Conservation (phyloP, 768 basidiomycete species). For the Collybiopsis confluens region DNA sequence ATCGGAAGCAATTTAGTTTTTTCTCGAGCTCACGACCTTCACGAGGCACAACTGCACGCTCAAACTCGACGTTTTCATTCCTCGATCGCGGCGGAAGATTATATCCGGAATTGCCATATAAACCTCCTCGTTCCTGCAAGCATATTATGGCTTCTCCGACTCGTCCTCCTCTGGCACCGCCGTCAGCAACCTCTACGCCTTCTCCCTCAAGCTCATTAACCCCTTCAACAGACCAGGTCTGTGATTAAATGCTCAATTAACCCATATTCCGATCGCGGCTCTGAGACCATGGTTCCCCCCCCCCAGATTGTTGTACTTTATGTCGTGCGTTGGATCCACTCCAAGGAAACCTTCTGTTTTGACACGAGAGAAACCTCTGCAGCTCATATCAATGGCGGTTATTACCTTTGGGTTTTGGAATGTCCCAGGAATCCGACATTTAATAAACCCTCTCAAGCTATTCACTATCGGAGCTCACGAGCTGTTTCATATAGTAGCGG, state of each 20-base stretch:
- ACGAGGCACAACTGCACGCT: no score
- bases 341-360: neutral
- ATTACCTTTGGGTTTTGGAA: slow-evolving; percentile 88
- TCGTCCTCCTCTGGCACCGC: slow-evolving; percentile 41
- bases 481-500: slow-evolving; percentile 76
- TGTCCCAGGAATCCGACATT: slow-evolving; percentile 71
- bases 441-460: slow-evolving; percentile 82
- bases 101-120: no score
- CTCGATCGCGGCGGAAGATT: neutral
- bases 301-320: slow-evolving; percentile 68
- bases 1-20: no score
- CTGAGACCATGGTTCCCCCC: slow-evolving; percentile 20
- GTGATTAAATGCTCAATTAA: slow-evolving; percentile 20
- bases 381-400: slow-evolving; percentile 84
- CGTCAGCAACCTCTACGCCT: slow-evolving; percentile 32
- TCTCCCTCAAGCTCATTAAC: slow-evolving; percentile 40
- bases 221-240: slow-evolving; percentile 71
- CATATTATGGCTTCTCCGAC: slow-evolving; percentile 24
- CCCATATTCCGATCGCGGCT: no score
- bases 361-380: slow-evolving; percentile 1
- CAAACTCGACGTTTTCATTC: neutral
- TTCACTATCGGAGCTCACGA: slow-evolving; percentile 90
- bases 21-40: no score
- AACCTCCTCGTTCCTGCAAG: no score
- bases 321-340: slow-evolving; percentile 47